These are phyloP conservation scores for Colletotrichum navitas DNA, from an alignment of 2,329 filamentous ascomycete species.

Conservation along the genomic window DNA sequence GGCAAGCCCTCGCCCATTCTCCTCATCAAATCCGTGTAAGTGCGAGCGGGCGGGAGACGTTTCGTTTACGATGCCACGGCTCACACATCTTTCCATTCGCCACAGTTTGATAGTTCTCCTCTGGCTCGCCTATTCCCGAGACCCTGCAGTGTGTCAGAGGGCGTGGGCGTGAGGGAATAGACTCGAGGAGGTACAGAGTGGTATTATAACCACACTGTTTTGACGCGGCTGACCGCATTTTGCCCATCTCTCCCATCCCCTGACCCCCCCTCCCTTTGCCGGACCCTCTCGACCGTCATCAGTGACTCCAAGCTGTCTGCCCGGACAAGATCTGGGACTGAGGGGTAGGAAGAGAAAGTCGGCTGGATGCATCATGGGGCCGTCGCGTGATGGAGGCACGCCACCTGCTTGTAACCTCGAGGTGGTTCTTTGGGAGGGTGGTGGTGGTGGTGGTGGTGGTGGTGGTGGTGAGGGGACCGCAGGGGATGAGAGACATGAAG, in stretches of 20 bases:
- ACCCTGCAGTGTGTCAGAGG: constrained; percentile 15
- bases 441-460: not conserved
- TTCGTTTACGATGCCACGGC: constrained; percentile 12
- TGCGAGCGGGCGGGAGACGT: constrained; percentile 2
- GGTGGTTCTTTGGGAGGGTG: not conserved
- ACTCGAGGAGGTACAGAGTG: not conserved
- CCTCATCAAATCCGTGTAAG: not conserved
- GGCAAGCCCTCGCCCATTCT: not conserved
- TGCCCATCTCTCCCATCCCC: not conserved
- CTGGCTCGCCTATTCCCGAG: constrained; percentile 25
- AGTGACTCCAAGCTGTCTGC: not conserved
- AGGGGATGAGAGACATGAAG: constrained; percentile 8
- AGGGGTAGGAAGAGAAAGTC: constrained; percentile 1
- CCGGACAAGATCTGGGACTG: not conserved
- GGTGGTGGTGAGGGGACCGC: not conserved
- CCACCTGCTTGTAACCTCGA: constrained; percentile 15
- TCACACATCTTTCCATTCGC: constrained; percentile 4
- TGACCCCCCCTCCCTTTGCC: not conserved
- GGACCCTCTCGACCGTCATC: not conserved
- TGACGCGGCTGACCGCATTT: constrained; percentile 32
- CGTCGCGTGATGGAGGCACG: constrained; percentile 37
- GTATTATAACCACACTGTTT: constrained; percentile 32
- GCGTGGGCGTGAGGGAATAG: constrained; percentile 17
- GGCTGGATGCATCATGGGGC: constrained; percentile 28
- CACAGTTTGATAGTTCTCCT: constrained; percentile 2